phyloP scores from a whole-genome alignment of 768 basidiomycete species.

The Leccinum fibrillosum region DNA sequence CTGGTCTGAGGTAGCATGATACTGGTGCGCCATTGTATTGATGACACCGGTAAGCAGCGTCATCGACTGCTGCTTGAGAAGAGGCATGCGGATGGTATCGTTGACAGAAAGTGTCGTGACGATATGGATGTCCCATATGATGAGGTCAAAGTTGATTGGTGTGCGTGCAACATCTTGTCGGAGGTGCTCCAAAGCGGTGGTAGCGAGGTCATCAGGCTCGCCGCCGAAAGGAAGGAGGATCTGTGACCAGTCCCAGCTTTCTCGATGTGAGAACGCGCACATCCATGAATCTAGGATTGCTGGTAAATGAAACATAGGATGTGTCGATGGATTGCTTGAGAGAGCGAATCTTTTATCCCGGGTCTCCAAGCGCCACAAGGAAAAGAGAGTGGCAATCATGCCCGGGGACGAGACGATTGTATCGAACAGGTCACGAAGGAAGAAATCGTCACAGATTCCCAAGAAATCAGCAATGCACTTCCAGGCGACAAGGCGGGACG shows the following conservation, averaged over 20 bases:
- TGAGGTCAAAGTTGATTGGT: slow-evolving; percentile 24
- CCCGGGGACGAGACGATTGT: slow-evolving; percentile 15
- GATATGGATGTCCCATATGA: slow-evolving; percentile 31
- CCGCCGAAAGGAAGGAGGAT: slow-evolving; percentile 22
- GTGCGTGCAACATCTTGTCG: slow-evolving; percentile 18
- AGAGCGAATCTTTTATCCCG: slow-evolving; percentile 18
- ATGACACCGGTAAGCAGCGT: slow-evolving; percentile 16
- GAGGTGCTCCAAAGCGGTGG: slow-evolving; percentile 25
- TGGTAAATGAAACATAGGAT: slow-evolving; percentile 6
- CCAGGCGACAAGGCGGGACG: slow-evolving; percentile 22
- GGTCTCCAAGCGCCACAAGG: slow-evolving; percentile 28
- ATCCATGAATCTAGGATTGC: slow-evolving; percentile 27
- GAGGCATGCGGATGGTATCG: slow-evolving; percentile 19
- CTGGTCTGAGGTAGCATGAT: background rate
- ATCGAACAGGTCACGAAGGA: slow-evolving; percentile 19
- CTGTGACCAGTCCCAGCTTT: slow-evolving; percentile 28
- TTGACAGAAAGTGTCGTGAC: slow-evolving; percentile 26
- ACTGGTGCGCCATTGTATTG: slow-evolving; percentile 9
- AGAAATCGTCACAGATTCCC: slow-evolving; percentile 12
- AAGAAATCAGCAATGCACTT: slow-evolving; percentile 20
- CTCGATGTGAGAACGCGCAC: slow-evolving; percentile 21
- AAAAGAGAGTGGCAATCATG: slow-evolving; percentile 20
- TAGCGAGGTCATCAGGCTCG: slow-evolving; percentile 16
- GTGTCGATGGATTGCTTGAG: slow-evolving; percentile 1
- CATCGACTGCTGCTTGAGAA: slow-evolving; percentile 24